Evolutionary conservation across 768 basidiomycete genomes (phyloP), one percentile per base, ranked within the genome.

Genomic region (Floccularia luteovirens): DNA sequence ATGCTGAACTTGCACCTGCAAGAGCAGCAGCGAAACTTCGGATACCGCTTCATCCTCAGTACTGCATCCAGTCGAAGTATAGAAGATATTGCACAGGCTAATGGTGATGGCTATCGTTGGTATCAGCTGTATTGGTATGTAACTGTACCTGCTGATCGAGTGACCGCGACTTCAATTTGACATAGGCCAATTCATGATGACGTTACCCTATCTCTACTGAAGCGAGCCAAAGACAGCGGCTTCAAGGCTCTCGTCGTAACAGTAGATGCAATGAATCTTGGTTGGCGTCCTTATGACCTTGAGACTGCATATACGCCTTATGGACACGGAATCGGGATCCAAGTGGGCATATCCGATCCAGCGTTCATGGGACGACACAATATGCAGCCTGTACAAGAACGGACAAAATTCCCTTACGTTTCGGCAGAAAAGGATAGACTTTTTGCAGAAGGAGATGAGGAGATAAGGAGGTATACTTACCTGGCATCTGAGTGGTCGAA

Each of bases 121-220:
- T 90, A 74, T 55, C 88, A 90, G 54, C 69, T 90, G 1, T 90
- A 90, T 55, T 86, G 86, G 83, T 81, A 37, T 43, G 62, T 49
- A 6, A 38, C 16, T 39, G 14, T n/a, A 13, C 20, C 14, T 23
- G 5, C 20, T 25, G 24, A 16, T 37, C 25, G 10, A 7, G 12
- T 20, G 7, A 32, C n/a, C n/a, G n/a, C n/a, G n/a, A n/a, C n/a
- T n/a, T n/a, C n/a, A n/a, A n/a, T 24, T 27, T 23, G 27, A 37
- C 1, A 13, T n/a, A 85, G 84, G 84, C 85, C 86, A 1, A 61
- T 61, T 10, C 60, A 66, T 5, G 54, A 80, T 32, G 80, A 79
- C 3, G 56, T 85, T 17, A 78, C 76, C 0, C 54, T 79, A 24
- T 87, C 83, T 16, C 38, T 89, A 19, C 69, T 90, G 17, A 59